Evolutionary conservation across 75 land plant genomes (phyloP), one percentile per base, ranked within the genome.

Genomic region (Pinus tabuliformis): DNA sequence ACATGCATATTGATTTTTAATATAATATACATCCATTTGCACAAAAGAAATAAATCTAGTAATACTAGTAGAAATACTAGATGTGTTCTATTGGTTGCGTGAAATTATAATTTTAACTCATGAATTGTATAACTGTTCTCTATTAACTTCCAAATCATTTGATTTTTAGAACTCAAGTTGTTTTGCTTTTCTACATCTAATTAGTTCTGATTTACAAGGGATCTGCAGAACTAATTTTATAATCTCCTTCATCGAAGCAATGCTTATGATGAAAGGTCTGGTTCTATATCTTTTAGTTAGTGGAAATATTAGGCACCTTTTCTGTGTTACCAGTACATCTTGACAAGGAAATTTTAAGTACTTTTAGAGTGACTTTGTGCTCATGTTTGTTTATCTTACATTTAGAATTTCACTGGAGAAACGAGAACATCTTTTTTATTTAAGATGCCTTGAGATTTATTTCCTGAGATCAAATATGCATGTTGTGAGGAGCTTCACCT

Each of bases 221-320:
- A 12, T 68, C 21, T 37, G 39, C n/a, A 39, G 22, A 65, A 42
- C 52, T 42, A 42, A 18, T 68, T 68, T 42, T 28, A 42, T 39
- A 39, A 68, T 42, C 42, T 68, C 52, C 22, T 68, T 62, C 0
- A 68, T 21, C 11, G 5, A 20, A 39, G 72, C 21, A n/a, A 68
- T 36, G 72, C 18, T 4, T 28, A 6, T 42, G 22, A 17, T n/a
- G 24, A 68, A n/a, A 8, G 42, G 39, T 68, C 45, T 21, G 11
- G 20, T 68, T 5, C n/a, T 68, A 11, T 33, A 36, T 39, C 21
- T 42, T 33, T 15, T 68, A 20, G 42, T 11, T 68, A 39, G 68
- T 42, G 72, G 72, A 49, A 49, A 49, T 11, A 49, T 68, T 68
- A 21, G 70, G 72, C 21, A 68, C 54, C 54, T 8, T 68, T 68